Base-by-base conservation (phyloP, 331 rosid genomes). In the Malus hybrid region DNA sequence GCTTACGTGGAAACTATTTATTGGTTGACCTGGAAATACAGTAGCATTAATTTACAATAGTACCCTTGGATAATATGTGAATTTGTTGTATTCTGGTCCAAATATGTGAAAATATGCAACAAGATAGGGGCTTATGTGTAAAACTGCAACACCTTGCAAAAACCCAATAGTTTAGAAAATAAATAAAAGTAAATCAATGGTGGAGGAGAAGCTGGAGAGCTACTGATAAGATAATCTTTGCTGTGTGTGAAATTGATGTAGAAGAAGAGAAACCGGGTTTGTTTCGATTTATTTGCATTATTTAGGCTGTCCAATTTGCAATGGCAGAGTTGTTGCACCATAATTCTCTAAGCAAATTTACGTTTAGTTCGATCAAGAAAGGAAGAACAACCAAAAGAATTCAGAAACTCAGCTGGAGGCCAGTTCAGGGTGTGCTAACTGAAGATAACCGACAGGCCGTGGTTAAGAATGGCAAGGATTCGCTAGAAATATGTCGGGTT, bases 391-490 rank as follows among this genome's bases (percentile, higher is more conserved):
- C 74, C 65, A 76, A 72, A 79, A 72, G 78, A 62, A 70, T 69
- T 28, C 60, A 31, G 31, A 83, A 76, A 48, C 39, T 63, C 42
- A 78, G 72, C 70, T 44, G 66, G 73, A 78, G 83, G 67, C 72
- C 77, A 48, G n/a, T 66, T 67, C 65, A 76, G 68, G 87, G 90
- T 79, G 87, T 85, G 76, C 22, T 79, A 36, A 84, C 87, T 20
- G 76, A 84, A 80, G 89, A 90, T 57, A 70, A 70, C 33, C 36
- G 75, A 42, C 65, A 71, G 24, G 76, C 61, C 18, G 72, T 86
- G 16, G 85, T 90, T 33, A 89, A 79, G 80, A 89, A 85, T 69
- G 93, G 96, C 39, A 73, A 80, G 69, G 93, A 89, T 85, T 85
- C 88, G 19, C 71, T 93, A 79, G 96, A 93, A 16, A 87, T 91